Percentiles rank a stretch among this genome's conserved stretches.
These are phyloP conservation scores for Umbelopsis sp. DNA, from an alignment of 192 early-diverging fungal species.

Conservation along the genomic window DNA sequence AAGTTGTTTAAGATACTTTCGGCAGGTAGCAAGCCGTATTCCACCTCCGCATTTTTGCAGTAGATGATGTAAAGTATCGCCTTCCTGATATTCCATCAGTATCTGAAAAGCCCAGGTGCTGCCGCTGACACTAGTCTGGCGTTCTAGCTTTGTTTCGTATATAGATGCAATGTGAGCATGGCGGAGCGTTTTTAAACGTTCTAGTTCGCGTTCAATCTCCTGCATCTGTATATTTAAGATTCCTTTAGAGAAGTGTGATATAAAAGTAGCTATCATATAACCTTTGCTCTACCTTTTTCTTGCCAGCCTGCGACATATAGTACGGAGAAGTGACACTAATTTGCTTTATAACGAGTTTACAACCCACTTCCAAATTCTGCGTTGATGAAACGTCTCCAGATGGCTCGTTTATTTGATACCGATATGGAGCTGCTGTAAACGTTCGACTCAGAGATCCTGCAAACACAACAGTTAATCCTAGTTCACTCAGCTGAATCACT, in stretches of 20 bases:
- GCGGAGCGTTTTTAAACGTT: slow-evolving; percentile 56
- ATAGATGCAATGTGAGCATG: slow-evolving; percentile 63
- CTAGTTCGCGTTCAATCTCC: slow-evolving; percentile 61
- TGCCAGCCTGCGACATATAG: slow-evolving; percentile 56
- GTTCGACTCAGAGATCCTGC: slow-evolving; percentile 41
- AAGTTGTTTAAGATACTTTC: slow-evolving; percentile 70
- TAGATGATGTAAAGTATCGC: slow-evolving; percentile 62
- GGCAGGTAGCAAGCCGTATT: slow-evolving; percentile 45
- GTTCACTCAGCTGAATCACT: background rate
- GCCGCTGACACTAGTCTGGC: slow-evolving; percentile 19
- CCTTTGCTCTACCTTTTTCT: slow-evolving; percentile 39
- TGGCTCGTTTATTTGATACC: slow-evolving; percentile 20
- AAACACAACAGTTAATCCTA: slow-evolving; percentile 8
- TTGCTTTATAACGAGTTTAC: slow-evolving; percentile 37
- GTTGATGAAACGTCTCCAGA: slow-evolving; percentile 31
- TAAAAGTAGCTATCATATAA: background rate
- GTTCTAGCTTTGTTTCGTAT: slow-evolving; percentile 59
- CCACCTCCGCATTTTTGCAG: slow-evolving; percentile 67
- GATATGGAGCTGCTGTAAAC: slow-evolving; percentile 30
- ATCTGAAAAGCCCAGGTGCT: slow-evolving; percentile 49
- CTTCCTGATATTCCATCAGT: slow-evolving; percentile 53
- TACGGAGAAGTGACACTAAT: slow-evolving; percentile 47
- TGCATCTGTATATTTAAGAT: slow-evolving; percentile 35
- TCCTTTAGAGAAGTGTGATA: background rate
- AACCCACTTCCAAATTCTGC: slow-evolving; percentile 36